Evolutionary conservation across 257 asterid genomes (phyloP).

Genomic region (Paulownia fortunei): DNA sequence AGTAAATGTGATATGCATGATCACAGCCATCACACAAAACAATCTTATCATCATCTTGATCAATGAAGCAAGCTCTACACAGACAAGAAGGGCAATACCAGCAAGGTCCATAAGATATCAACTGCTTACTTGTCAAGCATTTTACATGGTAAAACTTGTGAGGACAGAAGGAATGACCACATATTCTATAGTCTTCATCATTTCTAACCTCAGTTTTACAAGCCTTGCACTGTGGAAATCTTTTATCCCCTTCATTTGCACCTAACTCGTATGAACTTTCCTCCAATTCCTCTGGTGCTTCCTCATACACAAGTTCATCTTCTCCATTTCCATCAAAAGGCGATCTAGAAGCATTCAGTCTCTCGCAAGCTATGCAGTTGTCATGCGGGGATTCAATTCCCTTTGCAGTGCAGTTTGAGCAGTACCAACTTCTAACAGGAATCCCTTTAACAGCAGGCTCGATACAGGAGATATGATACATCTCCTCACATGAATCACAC

Average conservation of each 20-base stretch:
- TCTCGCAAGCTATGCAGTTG: constrained; percentile 79
- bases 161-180: constrained; percentile 75
- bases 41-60: constrained; percentile 72
- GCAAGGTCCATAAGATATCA: constrained; percentile 53
- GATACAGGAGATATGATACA: constrained; percentile 81
- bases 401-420: constrained; percentile 68
- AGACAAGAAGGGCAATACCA: constrained; percentile 94
- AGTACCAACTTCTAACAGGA: constrained; percentile 80
- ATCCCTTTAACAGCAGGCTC: constrained; percentile 75
- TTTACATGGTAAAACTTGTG: constrained; percentile 72
- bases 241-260: constrained; percentile 41
- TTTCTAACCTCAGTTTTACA: constrained; percentile 57
- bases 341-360: constrained; percentile 48
- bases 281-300: constrained; percentile 52
- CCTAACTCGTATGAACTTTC: constrained; percentile 58
- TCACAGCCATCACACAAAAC: constrained; percentile 87
- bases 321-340: constrained; percentile 37
- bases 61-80: constrained; percentile 68
- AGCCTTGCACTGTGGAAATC: constrained; percentile 54
- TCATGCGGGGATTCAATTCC: constrained; percentile 73
- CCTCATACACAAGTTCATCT: constrained; percentile 42
- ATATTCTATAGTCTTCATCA: constrained; percentile 53
- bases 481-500: constrained; percentile 91
- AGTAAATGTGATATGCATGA: constrained; percentile 77
- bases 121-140: constrained; percentile 70